A percentile compares a stretch with the other conserved stretches of the same genome.
Conservation (phyloP, 2,329 filamentous ascomycete species). For the Gaeumannomyces sp. region DNA sequence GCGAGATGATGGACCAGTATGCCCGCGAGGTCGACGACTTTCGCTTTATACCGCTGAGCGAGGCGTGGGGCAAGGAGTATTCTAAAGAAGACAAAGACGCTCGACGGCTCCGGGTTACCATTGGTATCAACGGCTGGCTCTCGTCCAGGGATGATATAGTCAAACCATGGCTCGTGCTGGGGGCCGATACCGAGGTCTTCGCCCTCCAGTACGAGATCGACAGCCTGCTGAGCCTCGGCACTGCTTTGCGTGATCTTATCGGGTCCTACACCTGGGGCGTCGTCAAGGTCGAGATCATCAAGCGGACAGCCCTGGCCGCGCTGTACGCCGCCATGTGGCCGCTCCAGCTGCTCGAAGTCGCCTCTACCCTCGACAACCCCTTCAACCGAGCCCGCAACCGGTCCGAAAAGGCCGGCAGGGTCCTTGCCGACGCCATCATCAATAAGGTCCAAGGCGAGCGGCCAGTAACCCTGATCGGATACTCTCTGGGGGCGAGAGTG, state of each 20-base stretch:
- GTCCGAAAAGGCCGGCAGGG: conserved; percentile 71
- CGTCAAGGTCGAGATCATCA: conserved; percentile 69
- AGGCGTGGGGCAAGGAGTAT: conserved; percentile 31
- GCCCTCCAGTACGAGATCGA: conserved; percentile 79
- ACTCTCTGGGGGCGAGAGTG: conserved; percentile 73
- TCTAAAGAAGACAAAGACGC: conserved; percentile 26
- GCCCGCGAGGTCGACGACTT: conserved; percentile 81
- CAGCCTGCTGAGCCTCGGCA: conserved; percentile 68
- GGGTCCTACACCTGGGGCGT: conserved; percentile 68
- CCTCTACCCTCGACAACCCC: conserved; percentile 70
- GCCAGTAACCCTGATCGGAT: conserved; percentile 73
- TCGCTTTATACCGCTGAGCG: conserved; percentile 66
- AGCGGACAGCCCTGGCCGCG: conserved; percentile 62
- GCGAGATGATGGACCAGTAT: conserved; percentile 81
- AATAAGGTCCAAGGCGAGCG: conserved; percentile 78
- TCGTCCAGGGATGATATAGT: conserved; percentile 68
- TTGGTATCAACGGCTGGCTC: conserved; percentile 85
- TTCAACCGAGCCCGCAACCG: conserved; percentile 71
- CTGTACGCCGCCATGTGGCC: conserved; percentile 67
- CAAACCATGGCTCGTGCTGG: conserved; percentile 72
- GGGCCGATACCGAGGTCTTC: conserved; percentile 69
- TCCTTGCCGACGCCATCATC: conserved; percentile 76
- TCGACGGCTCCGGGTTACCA: conserved; percentile 66
- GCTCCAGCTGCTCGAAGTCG: conserved; percentile 58
- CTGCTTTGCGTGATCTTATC: conserved; percentile 65